A percentile compares a stretch with the other conserved stretches of the same genome.
phyloP scores from a whole-genome alignment of 2,329 filamentous ascomycete species.

The Capronia americana region DNA sequence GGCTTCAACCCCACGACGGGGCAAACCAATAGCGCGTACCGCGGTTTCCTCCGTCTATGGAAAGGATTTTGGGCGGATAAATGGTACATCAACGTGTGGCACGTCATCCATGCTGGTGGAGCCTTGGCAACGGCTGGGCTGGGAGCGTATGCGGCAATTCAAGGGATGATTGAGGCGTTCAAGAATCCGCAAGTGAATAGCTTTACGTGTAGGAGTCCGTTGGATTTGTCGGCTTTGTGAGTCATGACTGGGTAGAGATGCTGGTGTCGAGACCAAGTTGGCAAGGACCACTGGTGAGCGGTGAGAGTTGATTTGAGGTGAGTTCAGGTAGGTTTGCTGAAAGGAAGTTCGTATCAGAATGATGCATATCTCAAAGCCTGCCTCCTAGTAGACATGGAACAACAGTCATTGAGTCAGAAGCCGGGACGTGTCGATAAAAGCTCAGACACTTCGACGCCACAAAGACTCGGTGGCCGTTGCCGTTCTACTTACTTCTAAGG shows the following conservation, averaged over 20 bases:
- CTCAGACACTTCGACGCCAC: neutral
- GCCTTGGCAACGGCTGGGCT: conserved; percentile 41
- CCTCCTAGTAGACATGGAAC: neutral
- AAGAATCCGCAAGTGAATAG: conserved; percentile 40
- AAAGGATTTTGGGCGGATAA: conserved; percentile 40
- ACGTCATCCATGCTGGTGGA: conserved; percentile 41
- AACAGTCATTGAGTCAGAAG: neutral
- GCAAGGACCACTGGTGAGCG: neutral
- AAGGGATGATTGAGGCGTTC: conserved; percentile 44
- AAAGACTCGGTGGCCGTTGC: neutral
- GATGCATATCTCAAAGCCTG: neutral
- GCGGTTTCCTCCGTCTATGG: conserved; percentile 29
- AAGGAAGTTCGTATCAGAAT: neutral
- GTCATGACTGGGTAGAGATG: neutral
- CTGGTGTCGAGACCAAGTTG: neutral
- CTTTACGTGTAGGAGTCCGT: conserved; percentile 44
- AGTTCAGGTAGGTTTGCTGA: neutral
- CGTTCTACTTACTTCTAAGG: neutral
- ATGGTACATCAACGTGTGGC: conserved; percentile 41
- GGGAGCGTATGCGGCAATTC: conserved; percentile 41
- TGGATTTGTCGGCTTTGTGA: conserved; percentile 36
- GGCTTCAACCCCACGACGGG: conserved; percentile 40
- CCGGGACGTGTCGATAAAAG: neutral
- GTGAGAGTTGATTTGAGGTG: neutral
- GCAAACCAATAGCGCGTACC: conserved; percentile 28